Percentiles rank a stretch among this genome's conserved stretches.
These are phyloP conservation scores for Plasmodium knowlesi DNA, from an alignment of 169 alveolate genomes.

Conservation along the genomic window DNA sequence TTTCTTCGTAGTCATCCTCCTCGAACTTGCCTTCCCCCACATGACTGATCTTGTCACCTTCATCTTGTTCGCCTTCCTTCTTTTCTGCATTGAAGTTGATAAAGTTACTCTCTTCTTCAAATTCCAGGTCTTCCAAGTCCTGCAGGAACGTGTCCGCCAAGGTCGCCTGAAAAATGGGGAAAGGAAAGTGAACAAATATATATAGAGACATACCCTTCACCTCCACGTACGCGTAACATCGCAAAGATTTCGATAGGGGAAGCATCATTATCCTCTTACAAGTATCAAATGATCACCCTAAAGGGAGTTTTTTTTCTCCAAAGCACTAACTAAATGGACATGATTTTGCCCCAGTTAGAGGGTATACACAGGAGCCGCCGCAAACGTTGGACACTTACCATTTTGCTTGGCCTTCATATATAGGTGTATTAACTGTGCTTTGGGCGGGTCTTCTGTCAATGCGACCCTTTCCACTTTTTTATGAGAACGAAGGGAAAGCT, in stretches of 20 bases:
- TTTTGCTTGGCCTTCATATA: not conserved
- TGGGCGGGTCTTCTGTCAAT: not conserved
- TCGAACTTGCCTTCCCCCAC: not conserved
- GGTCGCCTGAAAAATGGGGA: constrained; percentile 76
- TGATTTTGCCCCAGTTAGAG: not conserved
- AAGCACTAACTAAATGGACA: not conserved
- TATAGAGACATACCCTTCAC: not conserved
- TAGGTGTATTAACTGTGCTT: not conserved
- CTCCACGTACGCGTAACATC: not conserved
- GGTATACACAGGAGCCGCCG: not conserved
- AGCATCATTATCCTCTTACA: not conserved
- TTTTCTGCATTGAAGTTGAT: not conserved
- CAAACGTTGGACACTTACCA: not conserved
- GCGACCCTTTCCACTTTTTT: not conserved
- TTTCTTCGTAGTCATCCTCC: constrained; percentile 75
- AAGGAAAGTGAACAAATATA: not conserved
- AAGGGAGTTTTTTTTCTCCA: not conserved
- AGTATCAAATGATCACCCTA: not conserved
- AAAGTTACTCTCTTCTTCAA: constrained; percentile 54
- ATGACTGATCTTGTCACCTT: not conserved
- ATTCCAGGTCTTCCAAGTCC: constrained; percentile 83
- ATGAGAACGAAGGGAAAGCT: not conserved
- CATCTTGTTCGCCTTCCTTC: not conserved
- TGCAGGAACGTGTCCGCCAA: constrained; percentile 83
- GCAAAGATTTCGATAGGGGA: not conserved